Base-by-base conservation (phyloP, 2,329 filamentous ascomycete genomes). In the Verticillium tricorpus region DNA sequence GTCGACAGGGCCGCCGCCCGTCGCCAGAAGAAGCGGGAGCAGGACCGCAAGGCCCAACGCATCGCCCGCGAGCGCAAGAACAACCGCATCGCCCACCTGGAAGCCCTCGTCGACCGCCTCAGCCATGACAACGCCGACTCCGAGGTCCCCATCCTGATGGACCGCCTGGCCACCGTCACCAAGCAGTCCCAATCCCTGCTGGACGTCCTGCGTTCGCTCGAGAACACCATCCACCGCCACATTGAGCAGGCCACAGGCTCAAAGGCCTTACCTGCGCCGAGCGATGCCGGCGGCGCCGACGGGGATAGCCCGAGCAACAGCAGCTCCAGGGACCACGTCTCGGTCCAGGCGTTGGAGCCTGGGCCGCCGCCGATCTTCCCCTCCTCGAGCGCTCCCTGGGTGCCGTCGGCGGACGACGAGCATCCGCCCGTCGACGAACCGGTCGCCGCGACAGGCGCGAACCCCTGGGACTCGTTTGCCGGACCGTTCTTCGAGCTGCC, bases 31-130 rank as follows among this genome's bases (percentile, higher is more conserved):
- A 73, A 73, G 64, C 63, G 71, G 14, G 71, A 73, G 56, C 68
- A 73, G 14, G 72, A 73, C 57, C 71, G 71, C 61, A 69, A 69
- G 56, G 71, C 71, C 8, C 71, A 73, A 62, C 65, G 71, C 5
- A 61, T 69, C n/a, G 69, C 71, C 9, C 69, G 71, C 15, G 72
- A 73, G 58, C 66, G 71, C 11, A 73, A 69, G 34, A 71, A 69
- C 61, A 70, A 65, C 39, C 71, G 72, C 37, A 73, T 73, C 54
- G 65, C 70, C 11, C 67, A 72, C 34, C 67, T 73, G 1, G 71
- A 73, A 60, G 66, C 66, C 22, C 69, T 68, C 62, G 69, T 73
- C 39, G 67, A 70, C 14, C 66, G 66, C 1, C 59, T 72, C 4
- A 64, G 64, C 31, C 63, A 68, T 8, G 63, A 68, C 56, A 67